These are phyloP conservation scores for Rhizophagus clarus DNA, from an alignment of 192 early-diverging fungal genomes.

Conservation along the genomic window DNA sequence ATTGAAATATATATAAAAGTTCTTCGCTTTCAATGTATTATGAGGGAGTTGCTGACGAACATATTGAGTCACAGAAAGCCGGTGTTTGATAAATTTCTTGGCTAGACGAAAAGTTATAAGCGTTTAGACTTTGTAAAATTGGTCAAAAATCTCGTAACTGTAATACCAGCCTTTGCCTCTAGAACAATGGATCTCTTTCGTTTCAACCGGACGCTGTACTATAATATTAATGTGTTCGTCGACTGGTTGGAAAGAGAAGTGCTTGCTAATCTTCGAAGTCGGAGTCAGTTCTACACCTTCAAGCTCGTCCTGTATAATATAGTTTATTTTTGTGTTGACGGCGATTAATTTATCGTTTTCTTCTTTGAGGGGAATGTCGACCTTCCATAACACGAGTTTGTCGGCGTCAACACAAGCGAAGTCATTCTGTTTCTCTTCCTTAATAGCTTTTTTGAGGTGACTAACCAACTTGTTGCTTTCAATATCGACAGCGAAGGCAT, in stretches of 20 bases:
- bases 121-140: not conserved
- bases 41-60: not conserved
- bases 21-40: not conserved
- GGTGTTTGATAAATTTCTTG: not conserved
- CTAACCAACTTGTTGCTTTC: too few species aligned
- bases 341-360: not conserved
- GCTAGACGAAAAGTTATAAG: not conserved
- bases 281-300: too few species aligned
- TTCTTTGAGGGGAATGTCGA: constrained; percentile 24
- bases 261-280: too few species aligned
- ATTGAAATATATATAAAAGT: constrained; percentile 13
- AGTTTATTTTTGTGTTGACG: too few species aligned
- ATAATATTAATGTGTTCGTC: too few species aligned
- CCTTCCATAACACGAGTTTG: constrained; percentile 33
- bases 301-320: too few species aligned
- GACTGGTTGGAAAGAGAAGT: too few species aligned
- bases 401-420: constrained; percentile 29
- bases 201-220: too few species aligned
- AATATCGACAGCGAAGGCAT: too few species aligned
- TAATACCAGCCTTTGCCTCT: too few species aligned
- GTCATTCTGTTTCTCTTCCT: constrained; percentile 24
- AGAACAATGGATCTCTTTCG: too few species aligned
- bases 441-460: constrained; percentile 33
- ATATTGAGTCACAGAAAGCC: constrained; percentile 7
- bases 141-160: too few species aligned